Evolutionary conservation across 1,284 basidiomycete genomes (phyloP).

Genomic region (Omphalotus olearius): DNA sequence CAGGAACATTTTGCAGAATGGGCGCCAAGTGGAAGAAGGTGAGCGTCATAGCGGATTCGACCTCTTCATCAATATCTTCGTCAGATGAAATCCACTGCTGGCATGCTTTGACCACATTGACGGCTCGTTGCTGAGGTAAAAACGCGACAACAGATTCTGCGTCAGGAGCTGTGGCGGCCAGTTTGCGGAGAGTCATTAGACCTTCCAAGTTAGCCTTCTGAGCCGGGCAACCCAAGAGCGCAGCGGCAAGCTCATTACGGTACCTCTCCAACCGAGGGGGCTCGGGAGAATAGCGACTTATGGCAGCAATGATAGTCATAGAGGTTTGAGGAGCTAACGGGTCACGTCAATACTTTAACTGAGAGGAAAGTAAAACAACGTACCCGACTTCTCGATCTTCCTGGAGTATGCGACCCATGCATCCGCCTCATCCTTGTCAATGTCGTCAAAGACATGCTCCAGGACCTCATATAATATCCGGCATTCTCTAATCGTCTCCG

Average conservation of each 20-base stretch:
- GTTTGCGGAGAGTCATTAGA: constrained; percentile 61
- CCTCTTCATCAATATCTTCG: constrained; percentile 62
- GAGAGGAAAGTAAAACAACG: constrained; percentile 14
- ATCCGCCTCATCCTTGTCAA: constrained; percentile 65
- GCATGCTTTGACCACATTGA: constrained; percentile 87
- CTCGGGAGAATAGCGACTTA: constrained; percentile 53
- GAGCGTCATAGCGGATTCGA: constrained; percentile 74
- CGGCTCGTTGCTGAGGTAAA: constrained; percentile 81
- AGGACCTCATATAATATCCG: constrained; percentile 60
- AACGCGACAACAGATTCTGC: constrained; percentile 80
- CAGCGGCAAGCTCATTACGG: constrained; percentile 87
- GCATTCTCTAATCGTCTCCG: constrained; percentile 49
- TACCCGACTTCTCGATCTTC: constrained; percentile 59
- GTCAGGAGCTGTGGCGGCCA: constrained; percentile 78
- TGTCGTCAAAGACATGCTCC: constrained; percentile 55
- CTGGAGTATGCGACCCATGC: constrained; percentile 71
- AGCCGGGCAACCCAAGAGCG: constrained; percentile 66
- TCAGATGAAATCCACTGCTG: constrained; percentile 83
- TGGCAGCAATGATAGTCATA: constrained; percentile 59
- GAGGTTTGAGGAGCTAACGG: constrained; percentile 61
- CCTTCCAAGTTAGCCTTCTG: constrained; percentile 66
- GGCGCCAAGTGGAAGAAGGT: constrained; percentile 80
- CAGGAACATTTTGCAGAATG: constrained; percentile 84
- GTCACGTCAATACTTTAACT: not conserved
- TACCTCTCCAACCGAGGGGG: constrained; percentile 75